phyloP scores from a whole-genome alignment of 192 early-diverging fungal species.

The Mycoemilia scoparia region DNA sequence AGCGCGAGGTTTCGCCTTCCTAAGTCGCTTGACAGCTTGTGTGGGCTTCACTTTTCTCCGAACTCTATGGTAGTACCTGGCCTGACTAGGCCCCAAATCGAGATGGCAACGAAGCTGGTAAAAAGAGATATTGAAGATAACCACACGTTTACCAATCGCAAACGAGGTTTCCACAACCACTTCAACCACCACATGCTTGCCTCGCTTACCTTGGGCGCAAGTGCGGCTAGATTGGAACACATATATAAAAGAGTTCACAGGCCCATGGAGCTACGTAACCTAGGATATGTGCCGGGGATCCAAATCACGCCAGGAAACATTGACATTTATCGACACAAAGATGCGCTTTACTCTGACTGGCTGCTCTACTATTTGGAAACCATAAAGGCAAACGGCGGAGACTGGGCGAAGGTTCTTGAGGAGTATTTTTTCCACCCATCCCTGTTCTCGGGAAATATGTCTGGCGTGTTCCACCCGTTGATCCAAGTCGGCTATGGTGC shows the following conservation, averaged over 20 bases:
- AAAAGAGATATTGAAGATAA: too few species aligned
- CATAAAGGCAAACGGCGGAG: constrained; percentile 19
- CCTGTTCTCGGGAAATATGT: constrained; percentile 23
- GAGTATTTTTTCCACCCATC: constrained; percentile 28
- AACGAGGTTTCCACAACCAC: constrained; percentile 50
- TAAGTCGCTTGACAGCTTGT: too few species aligned
- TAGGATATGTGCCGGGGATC: too few species aligned
- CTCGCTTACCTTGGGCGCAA: constrained; percentile 31
- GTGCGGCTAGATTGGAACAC: constrained; percentile 23
- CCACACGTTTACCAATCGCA: too few species aligned
- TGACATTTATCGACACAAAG: constrained; percentile 13
- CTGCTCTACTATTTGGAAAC: constrained; percentile 28
- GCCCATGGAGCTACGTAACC: constrained; percentile 11
- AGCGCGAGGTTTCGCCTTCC: too few species aligned
- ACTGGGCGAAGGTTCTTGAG: constrained; percentile 13
- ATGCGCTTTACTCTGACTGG: constrained; percentile 24
- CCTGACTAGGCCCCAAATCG: too few species aligned
- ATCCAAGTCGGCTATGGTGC: constrained; percentile 42
- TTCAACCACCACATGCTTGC: constrained; percentile 35
- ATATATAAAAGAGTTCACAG: constrained; percentile 29
- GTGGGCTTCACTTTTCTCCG: too few species aligned
- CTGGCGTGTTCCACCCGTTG: constrained; percentile 36
- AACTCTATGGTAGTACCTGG: too few species aligned
- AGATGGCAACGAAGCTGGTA: too few species aligned
- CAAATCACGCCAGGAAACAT: constrained; percentile 22